Percentiles rank a stretch among this genome's conserved stretches.
phyloP scores from a whole-genome alignment of 1,139 yeast genomes.

The Chernovozyma sophiae-reginae region DNA sequence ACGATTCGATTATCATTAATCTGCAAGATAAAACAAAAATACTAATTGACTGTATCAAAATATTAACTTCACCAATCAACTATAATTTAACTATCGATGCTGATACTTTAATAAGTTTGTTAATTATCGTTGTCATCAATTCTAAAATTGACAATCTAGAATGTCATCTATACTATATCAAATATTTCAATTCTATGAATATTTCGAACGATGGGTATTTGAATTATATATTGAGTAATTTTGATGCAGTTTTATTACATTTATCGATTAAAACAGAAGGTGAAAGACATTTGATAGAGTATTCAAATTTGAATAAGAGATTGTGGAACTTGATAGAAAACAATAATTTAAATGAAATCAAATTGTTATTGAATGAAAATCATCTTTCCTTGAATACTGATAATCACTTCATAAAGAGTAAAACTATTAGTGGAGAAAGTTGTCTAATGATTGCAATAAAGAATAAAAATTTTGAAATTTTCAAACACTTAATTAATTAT shows the following conservation, averaged over 20 bases:
- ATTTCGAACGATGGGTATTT: constrained; percentile 32
- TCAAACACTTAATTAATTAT: constrained; percentile 43
- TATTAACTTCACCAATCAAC: constrained; percentile 35
- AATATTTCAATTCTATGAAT: constrained; percentile 46
- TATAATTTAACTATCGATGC: constrained; percentile 57
- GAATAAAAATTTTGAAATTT: constrained; percentile 37
- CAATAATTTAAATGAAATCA: constrained; percentile 21
- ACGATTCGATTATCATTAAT: constrained; percentile 40
- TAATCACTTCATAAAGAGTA: constrained; percentile 45
- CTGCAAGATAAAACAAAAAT: constrained; percentile 53
- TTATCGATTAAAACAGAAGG: constrained; percentile 33
- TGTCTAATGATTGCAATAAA: constrained; percentile 52
- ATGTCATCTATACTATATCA: constrained; percentile 63
- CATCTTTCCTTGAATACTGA: constrained; percentile 18
- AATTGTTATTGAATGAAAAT: constrained; percentile 15
- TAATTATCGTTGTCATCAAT: constrained; percentile 68
- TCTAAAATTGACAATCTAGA: constrained; percentile 57
- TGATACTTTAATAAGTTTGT: constrained; percentile 69
- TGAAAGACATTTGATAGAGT: constrained; percentile 34
- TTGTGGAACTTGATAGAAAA: constrained; percentile 53
- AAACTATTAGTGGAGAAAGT: constrained; percentile 67
- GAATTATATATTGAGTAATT: constrained; percentile 57
- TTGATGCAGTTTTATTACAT: constrained; percentile 78
- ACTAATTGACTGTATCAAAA: constrained; percentile 50
- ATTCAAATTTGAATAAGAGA: constrained; percentile 47